A percentile compares a stretch with the other conserved stretches of the same genome.
Conservation (phyloP, 73 alveolate species). For the Tetrahymena borealis region DNA sequence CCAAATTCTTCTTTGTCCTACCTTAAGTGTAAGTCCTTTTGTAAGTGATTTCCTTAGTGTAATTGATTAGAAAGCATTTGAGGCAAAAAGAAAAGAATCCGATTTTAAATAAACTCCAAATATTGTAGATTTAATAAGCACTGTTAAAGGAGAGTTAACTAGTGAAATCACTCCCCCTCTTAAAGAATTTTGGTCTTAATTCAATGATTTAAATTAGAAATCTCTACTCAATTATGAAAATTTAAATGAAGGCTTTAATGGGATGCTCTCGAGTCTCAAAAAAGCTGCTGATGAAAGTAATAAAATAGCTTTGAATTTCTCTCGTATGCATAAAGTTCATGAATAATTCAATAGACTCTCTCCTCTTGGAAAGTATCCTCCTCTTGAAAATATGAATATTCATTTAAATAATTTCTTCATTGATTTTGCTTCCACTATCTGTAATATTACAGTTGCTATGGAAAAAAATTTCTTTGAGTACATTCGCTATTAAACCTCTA, state of each 20-base stretch:
- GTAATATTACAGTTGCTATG: not conserved
- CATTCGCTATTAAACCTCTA: not conserved
- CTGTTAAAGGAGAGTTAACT: not conserved
- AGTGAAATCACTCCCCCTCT: not conserved
- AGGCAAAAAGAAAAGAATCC: not conserved
- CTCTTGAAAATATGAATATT: not conserved
- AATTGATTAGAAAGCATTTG: not conserved
- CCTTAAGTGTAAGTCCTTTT: not conserved
- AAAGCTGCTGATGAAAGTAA: not conserved
- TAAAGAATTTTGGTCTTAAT: not conserved
- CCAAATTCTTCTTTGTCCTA: not conserved
- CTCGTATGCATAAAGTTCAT: not conserved
- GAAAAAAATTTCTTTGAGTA: not conserved
- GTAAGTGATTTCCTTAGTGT: not conserved
- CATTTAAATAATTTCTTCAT: not conserved
- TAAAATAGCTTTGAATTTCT: not conserved
- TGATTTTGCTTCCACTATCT: not conserved
- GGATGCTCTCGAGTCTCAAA: not conserved
- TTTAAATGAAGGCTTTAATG: not conserved
- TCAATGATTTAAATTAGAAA: not conserved
- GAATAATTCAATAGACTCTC: not conserved
- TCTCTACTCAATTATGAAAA: not conserved
- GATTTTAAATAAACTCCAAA: not conserved
- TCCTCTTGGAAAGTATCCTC: not conserved
- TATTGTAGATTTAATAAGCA: not conserved